Evolutionary conservation across 768 basidiomycete genomes (phyloP).

Genomic region (Lactifluus volemus): DNA sequence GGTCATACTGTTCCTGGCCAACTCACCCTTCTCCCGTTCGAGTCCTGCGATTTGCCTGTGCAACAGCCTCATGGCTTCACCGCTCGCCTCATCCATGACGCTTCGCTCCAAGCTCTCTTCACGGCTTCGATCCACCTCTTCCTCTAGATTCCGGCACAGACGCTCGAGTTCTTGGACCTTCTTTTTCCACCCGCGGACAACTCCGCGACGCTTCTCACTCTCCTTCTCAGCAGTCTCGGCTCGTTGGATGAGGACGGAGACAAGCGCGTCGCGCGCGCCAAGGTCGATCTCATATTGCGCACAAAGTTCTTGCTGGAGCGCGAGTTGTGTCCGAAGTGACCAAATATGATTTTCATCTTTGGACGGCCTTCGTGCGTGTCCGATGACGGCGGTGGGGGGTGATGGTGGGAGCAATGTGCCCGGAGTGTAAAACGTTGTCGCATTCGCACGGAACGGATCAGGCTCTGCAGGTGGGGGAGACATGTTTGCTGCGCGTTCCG

Average conservation of each 20-base stretch:
- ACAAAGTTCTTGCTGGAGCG: slow-evolving; percentile 66
- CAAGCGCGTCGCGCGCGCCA: slow-evolving; percentile 62
- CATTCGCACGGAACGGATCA: slow-evolving; percentile 67
- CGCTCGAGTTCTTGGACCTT: slow-evolving; percentile 68
- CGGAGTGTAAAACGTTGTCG: slow-evolving; percentile 70
- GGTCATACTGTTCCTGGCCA: slow-evolving; percentile 20
- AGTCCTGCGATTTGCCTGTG: slow-evolving; percentile 74
- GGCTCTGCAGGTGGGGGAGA: slow-evolving; percentile 34
- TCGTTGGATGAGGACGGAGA: slow-evolving; percentile 48
- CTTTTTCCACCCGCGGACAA: slow-evolving; percentile 61
- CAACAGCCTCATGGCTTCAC: slow-evolving; percentile 69
- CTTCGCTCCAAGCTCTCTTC: slow-evolving; percentile 76
- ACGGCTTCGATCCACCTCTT: slow-evolving; percentile 79
- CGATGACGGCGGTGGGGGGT: slow-evolving; percentile 29
- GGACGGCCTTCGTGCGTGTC: slow-evolving; percentile 51
- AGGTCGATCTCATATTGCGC: slow-evolving; percentile 73
- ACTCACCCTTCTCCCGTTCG: slow-evolving; percentile 53
- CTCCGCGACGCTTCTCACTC: slow-evolving; percentile 46
- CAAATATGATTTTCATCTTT: slow-evolving; percentile 65
- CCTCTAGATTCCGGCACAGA: slow-evolving; percentile 59
- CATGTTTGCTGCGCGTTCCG: slow-evolving; percentile 17
- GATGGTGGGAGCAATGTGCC: slow-evolving; percentile 64
- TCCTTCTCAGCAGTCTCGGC: slow-evolving; percentile 52
- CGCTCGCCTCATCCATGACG: slow-evolving; percentile 76
- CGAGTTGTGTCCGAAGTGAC: slow-evolving; percentile 65